Conservation (phyloP, 164 flowering plant genomes). For the Vitis rupestris region DNA sequence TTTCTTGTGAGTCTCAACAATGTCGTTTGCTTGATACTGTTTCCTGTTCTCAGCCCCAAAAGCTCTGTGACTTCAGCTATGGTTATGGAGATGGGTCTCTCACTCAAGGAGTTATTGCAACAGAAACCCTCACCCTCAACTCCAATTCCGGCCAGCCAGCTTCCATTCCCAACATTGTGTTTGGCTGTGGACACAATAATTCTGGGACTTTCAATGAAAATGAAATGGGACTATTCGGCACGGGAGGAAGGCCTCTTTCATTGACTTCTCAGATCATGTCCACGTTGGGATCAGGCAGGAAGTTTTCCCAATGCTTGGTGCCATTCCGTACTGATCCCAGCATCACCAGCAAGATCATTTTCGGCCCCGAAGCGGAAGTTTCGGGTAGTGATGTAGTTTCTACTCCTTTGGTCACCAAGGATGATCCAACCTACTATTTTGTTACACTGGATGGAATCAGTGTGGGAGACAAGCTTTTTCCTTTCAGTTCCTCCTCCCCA, state of each 20-base stretch:
- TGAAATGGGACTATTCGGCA: conserved; percentile 18
- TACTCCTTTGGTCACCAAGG: conserved; percentile 8
- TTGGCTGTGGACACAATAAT: conserved; percentile 26
- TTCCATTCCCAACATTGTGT: conserved; percentile 1
- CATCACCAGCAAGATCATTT: conserved; percentile 14
- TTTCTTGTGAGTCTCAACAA: conserved; percentile 12
- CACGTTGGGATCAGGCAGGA: neutral
- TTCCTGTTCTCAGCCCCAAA: neutral
- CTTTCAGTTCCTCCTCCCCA: neutral
- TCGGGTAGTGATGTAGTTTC: conserved; percentile 10
- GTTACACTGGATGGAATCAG: conserved; percentile 16
- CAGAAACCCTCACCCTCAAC: conserved; percentile 9
- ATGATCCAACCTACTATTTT: conserved; percentile 8
- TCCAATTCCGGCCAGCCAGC: neutral
- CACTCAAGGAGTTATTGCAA: conserved; percentile 9
- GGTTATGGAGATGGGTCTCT: conserved; percentile 1
- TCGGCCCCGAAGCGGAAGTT: conserved; percentile 14
- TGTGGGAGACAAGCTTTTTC: conserved; percentile 9
- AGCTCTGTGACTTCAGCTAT: conserved; percentile 10
- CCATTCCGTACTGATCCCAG: neutral
- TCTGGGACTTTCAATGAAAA: conserved; percentile 10
- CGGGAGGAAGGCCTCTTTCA: conserved; percentile 16
- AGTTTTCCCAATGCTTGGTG: conserved; percentile 26
- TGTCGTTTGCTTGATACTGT: conserved; percentile 1
- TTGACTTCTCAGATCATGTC: conserved; percentile 14